Base-by-base conservation (phyloP, 768 basidiomycete genomes). In the Kockovaella imperatae region DNA sequence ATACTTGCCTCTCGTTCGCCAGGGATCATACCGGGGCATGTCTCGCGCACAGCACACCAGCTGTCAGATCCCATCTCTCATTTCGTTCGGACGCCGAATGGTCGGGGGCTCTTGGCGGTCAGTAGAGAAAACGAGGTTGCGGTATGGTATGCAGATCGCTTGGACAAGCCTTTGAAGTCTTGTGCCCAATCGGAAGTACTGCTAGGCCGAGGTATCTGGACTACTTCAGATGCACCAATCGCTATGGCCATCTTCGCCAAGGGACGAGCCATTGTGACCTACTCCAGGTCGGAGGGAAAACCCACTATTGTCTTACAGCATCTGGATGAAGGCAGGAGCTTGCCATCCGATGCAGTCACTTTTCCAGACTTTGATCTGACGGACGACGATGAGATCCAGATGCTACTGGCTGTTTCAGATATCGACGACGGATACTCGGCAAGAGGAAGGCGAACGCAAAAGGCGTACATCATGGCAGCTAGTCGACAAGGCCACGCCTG, bases 71-170 rank as follows among this genome's bases (percentile, higher is more conserved):
- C 48, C 1, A 51, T 70, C 4, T 18, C 46, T 5, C 50, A 47
- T 28, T 59, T 70, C 36, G 52, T 58, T 4, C 57, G 69, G 3
- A 69, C 69, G 25, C 69, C 69, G 14, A 70, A 70, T 41, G 69
- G 69, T 14, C 54, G 69, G 41, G 67, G 69, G 4, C 31, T 69
- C 4, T 50, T 70, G 7, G 53, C 63, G 1, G 40, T 67, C 10
- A 52, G 63, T 4, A 54, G 54, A 29, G 24, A 49, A 4, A 64
- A 63, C 1, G 67, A 70, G 42, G 44, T 58, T 3, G 60, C 45
- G 3, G 58, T 51, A 5, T 70, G 65, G 63, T 59, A 52, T 10
- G 62, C 63, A 43, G 45, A 54, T 15, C 50, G 57, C 31, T 29
- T 51, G 5, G 57, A 57, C 11, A 52, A 47, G 14, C 40, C 48